Evolutionary conservation across 2,329 filamentous ascomycete genomes (phyloP).

Genomic region (Hypoxylon sp.): DNA sequence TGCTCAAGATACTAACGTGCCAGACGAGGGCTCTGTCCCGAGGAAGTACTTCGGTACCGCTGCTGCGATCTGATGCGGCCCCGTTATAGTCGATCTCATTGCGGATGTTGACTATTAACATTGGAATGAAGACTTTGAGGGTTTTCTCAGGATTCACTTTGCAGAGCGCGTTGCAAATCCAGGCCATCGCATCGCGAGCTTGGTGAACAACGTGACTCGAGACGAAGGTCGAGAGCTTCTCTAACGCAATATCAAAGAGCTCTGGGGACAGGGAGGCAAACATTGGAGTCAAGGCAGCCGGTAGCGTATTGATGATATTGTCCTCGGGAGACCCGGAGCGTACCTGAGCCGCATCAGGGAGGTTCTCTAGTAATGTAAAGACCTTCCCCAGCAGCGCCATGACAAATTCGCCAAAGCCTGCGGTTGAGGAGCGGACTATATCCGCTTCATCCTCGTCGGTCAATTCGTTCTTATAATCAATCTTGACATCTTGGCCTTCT

Average conservation of each 20-base stretch:
- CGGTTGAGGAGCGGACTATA: conserved; percentile 93
- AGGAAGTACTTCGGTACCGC: conserved; percentile 91
- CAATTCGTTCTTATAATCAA: conserved; percentile 86
- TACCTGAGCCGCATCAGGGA: conserved; percentile 89
- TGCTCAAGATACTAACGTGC: conserved; percentile 96
- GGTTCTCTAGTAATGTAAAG: conserved; percentile 93
- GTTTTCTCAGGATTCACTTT: conserved; percentile 96
- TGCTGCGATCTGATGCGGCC: conserved; percentile 93
- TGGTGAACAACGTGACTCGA: conserved; percentile 96
- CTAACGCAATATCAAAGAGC: conserved; percentile 89
- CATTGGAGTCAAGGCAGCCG: conserved; percentile 89
- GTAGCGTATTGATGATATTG: conserved; percentile 94
- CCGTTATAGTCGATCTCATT: conserved; percentile 98
- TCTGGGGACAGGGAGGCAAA: conserved; percentile 93
- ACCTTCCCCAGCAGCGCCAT: conserved; percentile 91
- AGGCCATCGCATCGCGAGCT: conserved; percentile 96
- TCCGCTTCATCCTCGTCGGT: conserved; percentile 87
- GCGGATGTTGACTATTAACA: conserved; percentile 90
- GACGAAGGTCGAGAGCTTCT: conserved; percentile 93
- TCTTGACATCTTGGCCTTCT: conserved; percentile 84
- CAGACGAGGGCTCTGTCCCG: conserved; percentile 93
- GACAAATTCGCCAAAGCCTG: conserved; percentile 92
- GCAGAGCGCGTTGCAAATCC: conserved; percentile 95
- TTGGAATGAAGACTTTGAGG: conserved; percentile 88
- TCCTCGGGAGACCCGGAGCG: conserved; percentile 94